Evolutionary conservation across 495 filamentous ascomycete species (phyloP).

Genomic region (Xylona heveae): DNA sequence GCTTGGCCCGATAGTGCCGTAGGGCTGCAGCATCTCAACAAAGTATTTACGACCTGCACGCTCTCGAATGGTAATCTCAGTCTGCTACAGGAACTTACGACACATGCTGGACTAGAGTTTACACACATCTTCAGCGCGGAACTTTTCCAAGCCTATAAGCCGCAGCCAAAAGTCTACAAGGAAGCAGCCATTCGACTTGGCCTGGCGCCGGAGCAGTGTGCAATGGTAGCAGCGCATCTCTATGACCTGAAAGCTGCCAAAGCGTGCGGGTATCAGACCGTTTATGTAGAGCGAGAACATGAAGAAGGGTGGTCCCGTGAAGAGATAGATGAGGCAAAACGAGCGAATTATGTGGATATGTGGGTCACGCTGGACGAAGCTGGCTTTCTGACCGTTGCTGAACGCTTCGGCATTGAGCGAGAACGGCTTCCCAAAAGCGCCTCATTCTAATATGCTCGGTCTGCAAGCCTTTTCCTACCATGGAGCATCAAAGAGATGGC

Average conservation of each 20-base stretch:
- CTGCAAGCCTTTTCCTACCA: no score
- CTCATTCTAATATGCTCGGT: no score
- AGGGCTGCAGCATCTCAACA: constrained; percentile 34
- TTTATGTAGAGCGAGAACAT: constrained; percentile 48
- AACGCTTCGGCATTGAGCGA: constrained; percentile 18
- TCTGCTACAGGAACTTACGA: constrained; percentile 41
- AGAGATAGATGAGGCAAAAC: constrained; percentile 25
- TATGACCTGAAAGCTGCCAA: constrained; percentile 45
- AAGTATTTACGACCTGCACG: constrained; percentile 33
- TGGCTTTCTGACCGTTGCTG: constrained; percentile 32
- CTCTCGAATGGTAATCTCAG: constrained; percentile 54
- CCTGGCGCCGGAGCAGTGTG: constrained; percentile 22
- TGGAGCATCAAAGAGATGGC: no score
- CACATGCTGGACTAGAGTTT: constrained; percentile 35
- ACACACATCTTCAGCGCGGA: constrained; percentile 38
- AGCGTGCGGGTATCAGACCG: constrained; percentile 36
- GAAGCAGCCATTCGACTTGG: constrained; percentile 41
- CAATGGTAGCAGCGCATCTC: constrained; percentile 63
- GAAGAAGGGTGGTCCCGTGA: constrained; percentile 42
- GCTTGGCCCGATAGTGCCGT: constrained; percentile 43
- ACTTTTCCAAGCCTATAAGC: constrained; percentile 62
- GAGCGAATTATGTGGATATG: constrained; percentile 39
- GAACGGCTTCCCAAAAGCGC: no score
- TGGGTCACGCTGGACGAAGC: constrained; percentile 30
- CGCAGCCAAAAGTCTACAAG: constrained; percentile 40